Evolutionary conservation across 176 grass and related monocot genomes (phyloP), one percentile per base, ranked within the genome.

Genomic region (Carex myosuroides): DNA sequence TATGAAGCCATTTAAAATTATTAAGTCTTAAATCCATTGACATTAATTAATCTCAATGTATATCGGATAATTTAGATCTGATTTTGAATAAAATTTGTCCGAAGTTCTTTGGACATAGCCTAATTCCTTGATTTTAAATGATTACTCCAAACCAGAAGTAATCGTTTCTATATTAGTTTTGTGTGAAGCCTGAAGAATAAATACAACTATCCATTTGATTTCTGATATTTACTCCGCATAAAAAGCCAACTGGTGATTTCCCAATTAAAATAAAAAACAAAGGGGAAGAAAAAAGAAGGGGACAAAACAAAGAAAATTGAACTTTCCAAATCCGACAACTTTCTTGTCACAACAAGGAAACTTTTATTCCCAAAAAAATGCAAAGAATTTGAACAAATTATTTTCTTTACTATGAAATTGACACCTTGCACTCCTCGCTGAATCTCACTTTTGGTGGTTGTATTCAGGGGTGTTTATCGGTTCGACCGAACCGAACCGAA

Each of bases 371-470:
- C 61, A 63, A 62, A 81, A 62, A 62, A 20, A 41, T 42, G 14
- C 46, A 75, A 53, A 48, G 6, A 24, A 11, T 58, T 72, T 57
- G 10, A 12, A 41, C 2, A 50, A 82, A 82, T 17, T 5, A 64
- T 77, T 60, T 62, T n/a, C 83, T 85, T 85, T 85, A n/a, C 56
- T 48, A 22, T 61, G 83, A 85, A 75, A 32, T 62, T 14, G 83
- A 64, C 42, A 52, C 20, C n/a, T 85, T 70, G 52, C 68, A 46
- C 70, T 77, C 83, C 70, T 63, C 41, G 13, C 44, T 44, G 37
- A 82, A 82, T 82, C 60, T 82, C 55, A 66, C 79, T 66, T 82
- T 82, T 82, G 60, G 79, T 82, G 79, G 60, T 60, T 41, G 33
- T 63, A 33, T 33, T 33, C 32, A 1, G 26, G 26, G 26, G 26